A percentile compares a stretch with the other conserved stretches of the same genome.
These are phyloP conservation scores for Saturnispora serradocipensis DNA, from an alignment of 805 yeast genomes.

Conservation along the genomic window DNA sequence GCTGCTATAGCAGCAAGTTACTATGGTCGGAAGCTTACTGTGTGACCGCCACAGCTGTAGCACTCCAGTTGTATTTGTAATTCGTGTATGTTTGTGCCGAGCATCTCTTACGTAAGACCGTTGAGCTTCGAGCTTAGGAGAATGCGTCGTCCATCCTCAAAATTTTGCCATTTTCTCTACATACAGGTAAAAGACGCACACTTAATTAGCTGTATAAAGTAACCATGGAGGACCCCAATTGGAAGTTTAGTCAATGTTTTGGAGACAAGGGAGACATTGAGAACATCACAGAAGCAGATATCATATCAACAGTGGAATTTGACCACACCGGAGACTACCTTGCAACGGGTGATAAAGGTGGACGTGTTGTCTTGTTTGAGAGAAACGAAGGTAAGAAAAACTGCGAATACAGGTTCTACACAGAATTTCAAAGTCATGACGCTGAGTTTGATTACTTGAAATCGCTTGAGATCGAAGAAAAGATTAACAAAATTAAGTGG, in stretches of 20 bases:
- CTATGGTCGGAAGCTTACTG: no score
- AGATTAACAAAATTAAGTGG: constrained; percentile 97
- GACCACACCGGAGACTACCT: constrained; percentile 90
- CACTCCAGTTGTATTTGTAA: not conserved
- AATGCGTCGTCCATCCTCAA: not conserved
- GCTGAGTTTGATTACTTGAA: constrained; percentile 97
- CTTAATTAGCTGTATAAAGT: not conserved
- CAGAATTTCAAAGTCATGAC: constrained; percentile 97
- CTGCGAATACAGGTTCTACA: constrained; percentile 91
- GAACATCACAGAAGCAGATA: constrained; percentile 91
- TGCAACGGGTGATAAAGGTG: constrained; percentile 99
- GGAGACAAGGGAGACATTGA: constrained; percentile 98
- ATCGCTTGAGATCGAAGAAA: constrained; percentile 94
- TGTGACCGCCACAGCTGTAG: no score
- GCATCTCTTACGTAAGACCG: not conserved
- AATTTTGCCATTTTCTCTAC: not conserved
- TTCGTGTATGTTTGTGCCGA: not conserved
- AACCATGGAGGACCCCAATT: constrained; percentile 30
- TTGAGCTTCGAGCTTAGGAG: not conserved
- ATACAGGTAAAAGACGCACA: not conserved
- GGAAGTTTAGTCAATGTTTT: constrained; percentile 95
- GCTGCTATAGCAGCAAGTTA: no score
- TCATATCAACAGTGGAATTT: constrained; percentile 93
- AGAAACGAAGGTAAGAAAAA: constrained; percentile 66
- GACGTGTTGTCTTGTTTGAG: constrained; percentile 92